phyloP scores from a whole-genome alignment of 768 basidiomycete species.

The Lyophyllum atratum region DNA sequence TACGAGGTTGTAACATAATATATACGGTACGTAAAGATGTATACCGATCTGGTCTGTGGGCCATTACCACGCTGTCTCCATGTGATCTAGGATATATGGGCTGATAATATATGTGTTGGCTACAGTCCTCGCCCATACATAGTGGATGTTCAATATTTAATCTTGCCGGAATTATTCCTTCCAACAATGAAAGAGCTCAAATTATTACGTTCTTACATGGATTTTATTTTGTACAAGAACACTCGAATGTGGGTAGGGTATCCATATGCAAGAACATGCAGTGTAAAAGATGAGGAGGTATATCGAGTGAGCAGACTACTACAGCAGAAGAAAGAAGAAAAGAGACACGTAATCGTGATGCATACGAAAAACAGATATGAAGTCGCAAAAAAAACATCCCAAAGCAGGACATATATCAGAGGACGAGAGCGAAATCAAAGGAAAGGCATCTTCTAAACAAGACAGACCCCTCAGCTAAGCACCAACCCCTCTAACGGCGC shows the following conservation, averaged over 20 bases:
- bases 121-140: no score
- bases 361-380: not conserved
- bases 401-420: not conserved
- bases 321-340: not conserved
- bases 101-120: no score
- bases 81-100: no score
- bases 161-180: no score
- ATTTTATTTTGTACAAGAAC: conserved; percentile 1
- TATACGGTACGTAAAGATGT: no score
- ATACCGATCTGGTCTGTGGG: no score
- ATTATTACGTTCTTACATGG: not conserved
- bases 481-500: conserved; percentile 47
- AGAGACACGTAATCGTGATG: not conserved
- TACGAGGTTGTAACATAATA: no score
- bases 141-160: no score
- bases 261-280: not conserved
- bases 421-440: not conserved
- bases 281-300: not conserved
- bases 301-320: not conserved
- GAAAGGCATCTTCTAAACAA: not conserved
- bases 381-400: not conserved
- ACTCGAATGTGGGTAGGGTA: not conserved
- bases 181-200: no score
- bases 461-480: conserved; percentile 4
- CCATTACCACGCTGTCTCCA: no score